These are phyloP conservation scores for Allium sativum DNA, from an alignment of 106 monocot species.

Conservation along the genomic window DNA sequence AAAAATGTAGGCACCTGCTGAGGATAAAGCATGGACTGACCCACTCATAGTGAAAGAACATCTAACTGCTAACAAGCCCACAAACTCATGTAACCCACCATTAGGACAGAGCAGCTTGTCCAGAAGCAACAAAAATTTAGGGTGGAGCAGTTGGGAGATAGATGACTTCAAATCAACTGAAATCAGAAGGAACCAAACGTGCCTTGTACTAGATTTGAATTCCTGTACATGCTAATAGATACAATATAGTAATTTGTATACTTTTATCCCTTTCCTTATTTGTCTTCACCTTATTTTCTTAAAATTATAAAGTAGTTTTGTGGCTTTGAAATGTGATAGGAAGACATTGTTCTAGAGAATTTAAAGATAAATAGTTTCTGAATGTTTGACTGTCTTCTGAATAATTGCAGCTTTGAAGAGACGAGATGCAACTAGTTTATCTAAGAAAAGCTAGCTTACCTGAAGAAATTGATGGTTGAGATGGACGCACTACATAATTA, in stretches of 20 bases:
- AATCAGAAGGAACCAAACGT: conserved; percentile 76
- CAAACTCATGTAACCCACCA: conserved; percentile 36
- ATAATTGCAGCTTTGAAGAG: too few species aligned
- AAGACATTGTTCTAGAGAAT: neutral
- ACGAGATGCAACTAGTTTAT: too few species aligned
- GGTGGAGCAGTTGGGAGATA: conserved; percentile 36
- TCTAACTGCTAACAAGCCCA: conserved; percentile 10
- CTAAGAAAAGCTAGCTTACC: too few species aligned
- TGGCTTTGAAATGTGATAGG: too few species aligned
- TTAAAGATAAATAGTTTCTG: neutral
- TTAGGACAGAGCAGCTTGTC: conserved; percentile 3
- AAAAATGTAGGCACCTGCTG: conserved; percentile 40
- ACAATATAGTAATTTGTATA: too few species aligned
- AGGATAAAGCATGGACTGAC: conserved; percentile 60
- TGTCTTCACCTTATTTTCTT: neutral
- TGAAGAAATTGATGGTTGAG: too few species aligned
- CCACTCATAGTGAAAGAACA: conserved; percentile 67
- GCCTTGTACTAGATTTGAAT: conserved; percentile 85
- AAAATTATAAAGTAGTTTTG: too few species aligned
- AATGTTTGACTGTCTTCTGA: too few species aligned
- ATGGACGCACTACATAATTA: too few species aligned
- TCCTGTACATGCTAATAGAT: conserved; percentile 54
- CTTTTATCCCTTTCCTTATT: neutral
- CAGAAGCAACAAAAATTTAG: neutral
- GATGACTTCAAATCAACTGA: conserved; percentile 31